Evolutionary conservation across 768 basidiomycete genomes (phyloP), one percentile per base, ranked within the genome.

Genomic region (Tulasnella sp.): DNA sequence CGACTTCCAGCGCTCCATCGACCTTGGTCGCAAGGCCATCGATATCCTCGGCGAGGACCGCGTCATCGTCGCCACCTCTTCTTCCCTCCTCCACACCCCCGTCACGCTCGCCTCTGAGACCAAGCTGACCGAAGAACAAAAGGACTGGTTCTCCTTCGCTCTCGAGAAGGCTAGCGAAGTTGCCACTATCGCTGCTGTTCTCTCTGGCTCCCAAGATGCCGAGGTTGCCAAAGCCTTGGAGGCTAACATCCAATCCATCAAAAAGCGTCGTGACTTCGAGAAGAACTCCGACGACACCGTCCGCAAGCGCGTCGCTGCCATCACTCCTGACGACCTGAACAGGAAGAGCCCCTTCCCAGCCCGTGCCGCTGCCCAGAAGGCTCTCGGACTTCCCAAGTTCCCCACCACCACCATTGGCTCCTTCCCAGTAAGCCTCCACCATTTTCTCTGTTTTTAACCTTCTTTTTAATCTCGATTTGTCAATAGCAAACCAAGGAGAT

Each of bases 81-180:
- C 98, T 38, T 99, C 98, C 78, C 94, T 99, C 83, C 91, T 99
- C 82, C 98, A 99, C 89, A 98, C 94, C 68, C 98, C 98, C 46
- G 97, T 99, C 85, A 97, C 97, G 75, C 91, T 99, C 85, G 92
- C 92, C 71, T 93, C 92, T 40, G 98, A 99, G 89, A 94, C 89
- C 82, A 94, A 96, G 87, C 89, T 99, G 83, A 93, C 94, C 44
- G 85, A 88, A 27, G 90, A 97, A 85, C 94, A 96, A 86, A 94
- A 92, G 87, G 96, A 97, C 84, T 99, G 98, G 97, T 95, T 99
- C 88, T 94, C 98, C 8, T 99, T 99, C 86, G 98, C 98, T 76
- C 88, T 94, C 80, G 97, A 99, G 90, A 99, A 99, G 89, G 94
- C 93, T 40, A 87, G 87, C 68, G 98, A 99, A 86, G 96, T 99